A percentile compares a stretch with the other conserved stretches of the same genome.
Evolutionary conservation across 2,329 filamentous ascomycete species (phyloP).

Genomic region (Monilinia vaccinii-corymbosi): DNA sequence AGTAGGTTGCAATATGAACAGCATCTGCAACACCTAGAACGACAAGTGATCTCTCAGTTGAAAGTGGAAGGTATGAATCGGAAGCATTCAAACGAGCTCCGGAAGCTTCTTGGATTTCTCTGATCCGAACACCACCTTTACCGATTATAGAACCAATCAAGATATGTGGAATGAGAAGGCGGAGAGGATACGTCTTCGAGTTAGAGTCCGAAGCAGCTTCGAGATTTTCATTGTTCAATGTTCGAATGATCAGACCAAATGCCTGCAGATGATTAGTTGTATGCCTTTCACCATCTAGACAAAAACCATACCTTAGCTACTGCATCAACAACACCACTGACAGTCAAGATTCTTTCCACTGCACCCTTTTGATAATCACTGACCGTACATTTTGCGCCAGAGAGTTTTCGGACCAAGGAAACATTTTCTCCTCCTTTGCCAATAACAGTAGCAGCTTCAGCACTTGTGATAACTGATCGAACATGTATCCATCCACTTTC

Average conservation of each 20-base stretch:
- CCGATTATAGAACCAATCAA: conserved; percentile 98
- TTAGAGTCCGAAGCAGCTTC: conserved; percentile 80
- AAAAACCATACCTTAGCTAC: conserved; percentile 71
- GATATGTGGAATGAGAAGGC: conserved; percentile 90
- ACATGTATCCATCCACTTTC: conserved; percentile 97
- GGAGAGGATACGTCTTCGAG: conserved; percentile 94
- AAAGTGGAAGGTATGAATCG: conserved; percentile 86
- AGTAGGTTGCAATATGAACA: conserved; percentile 98
- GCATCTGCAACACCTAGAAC: conserved; percentile 97
- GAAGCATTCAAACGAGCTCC: conserved; percentile 95
- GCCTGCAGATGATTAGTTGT: conserved; percentile 45
- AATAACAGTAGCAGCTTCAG: conserved; percentile 94
- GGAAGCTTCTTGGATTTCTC: conserved; percentile 96
- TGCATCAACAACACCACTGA: conserved; percentile 92
- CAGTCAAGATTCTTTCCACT: conserved; percentile 93
- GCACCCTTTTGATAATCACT: conserved; percentile 97
- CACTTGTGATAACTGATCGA: conserved; percentile 91
- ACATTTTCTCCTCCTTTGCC: conserved; percentile 99
- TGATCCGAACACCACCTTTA: conserved; percentile 90
- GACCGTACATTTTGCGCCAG: conserved; percentile 95
- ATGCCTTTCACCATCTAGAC: not conserved
- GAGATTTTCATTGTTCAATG: conserved; percentile 92
- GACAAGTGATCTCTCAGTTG: conserved; percentile 93
- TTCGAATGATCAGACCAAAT: conserved; percentile 96
- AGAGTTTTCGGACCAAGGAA: conserved; percentile 88